A percentile compares a stretch with the other conserved stretches of the same genome.
These are phyloP conservation scores for Beauveria caledonica DNA, from an alignment of 2,329 filamentous ascomycete species.

Conservation along the genomic window DNA sequence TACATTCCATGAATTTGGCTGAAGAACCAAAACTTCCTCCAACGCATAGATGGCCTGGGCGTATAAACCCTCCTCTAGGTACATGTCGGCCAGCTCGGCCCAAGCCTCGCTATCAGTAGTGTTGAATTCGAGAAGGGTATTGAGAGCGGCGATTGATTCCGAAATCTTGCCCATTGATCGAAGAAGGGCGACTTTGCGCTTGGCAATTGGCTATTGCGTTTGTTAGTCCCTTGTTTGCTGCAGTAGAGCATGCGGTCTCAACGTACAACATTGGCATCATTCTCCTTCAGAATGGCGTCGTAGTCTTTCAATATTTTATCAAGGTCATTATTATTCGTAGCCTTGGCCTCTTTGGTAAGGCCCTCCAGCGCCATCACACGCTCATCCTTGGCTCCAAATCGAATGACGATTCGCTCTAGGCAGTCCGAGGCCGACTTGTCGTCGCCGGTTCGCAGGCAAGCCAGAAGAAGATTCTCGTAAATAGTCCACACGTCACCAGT, in stretches of 20 bases:
- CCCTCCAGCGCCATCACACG: conserved; percentile 77
- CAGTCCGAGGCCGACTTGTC: conserved; percentile 68
- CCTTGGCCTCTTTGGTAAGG: conserved; percentile 75
- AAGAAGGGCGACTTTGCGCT: conserved; percentile 74
- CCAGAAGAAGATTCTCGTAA: conserved; percentile 79
- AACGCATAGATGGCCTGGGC: conserved; percentile 79
- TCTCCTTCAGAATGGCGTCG: conserved; percentile 64
- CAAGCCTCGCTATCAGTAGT: conserved; percentile 91
- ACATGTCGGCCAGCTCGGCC: conserved; percentile 84
- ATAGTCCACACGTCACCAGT: conserved; percentile 73
- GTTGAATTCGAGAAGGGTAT: conserved; percentile 68
- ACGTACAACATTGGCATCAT: conserved; percentile 54
- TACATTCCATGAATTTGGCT: conserved; percentile 93
- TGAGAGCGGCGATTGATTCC: conserved; percentile 69
- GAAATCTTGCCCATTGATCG: conserved; percentile 59
- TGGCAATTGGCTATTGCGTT: conserved; percentile 63
- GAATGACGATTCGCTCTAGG: conserved; percentile 64
- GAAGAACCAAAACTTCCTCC: conserved; percentile 81
- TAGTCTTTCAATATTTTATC: conserved; percentile 68
- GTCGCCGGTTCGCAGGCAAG: conserved; percentile 78
- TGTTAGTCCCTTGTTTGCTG: background rate
- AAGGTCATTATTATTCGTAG: conserved; percentile 56
- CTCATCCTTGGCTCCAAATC: conserved; percentile 81
- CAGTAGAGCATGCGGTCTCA: background rate
- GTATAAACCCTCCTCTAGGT: conserved; percentile 69